phyloP scores from a whole-genome alignment of 192 early-diverging fungal genomes.

The Cetraspora pellucida region DNA sequence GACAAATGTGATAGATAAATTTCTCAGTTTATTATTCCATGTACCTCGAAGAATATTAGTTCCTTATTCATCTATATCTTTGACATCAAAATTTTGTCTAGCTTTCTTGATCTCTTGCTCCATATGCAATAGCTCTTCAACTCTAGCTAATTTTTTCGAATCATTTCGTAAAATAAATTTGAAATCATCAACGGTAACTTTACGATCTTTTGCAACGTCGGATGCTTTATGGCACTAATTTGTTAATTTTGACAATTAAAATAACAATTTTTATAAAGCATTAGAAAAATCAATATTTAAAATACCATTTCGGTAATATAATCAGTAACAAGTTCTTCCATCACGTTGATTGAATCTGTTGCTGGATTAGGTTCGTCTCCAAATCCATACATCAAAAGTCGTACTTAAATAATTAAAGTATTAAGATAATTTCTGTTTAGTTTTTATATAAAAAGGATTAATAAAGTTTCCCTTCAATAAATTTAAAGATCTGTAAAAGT shows the following conservation, averaged over 20 bases:
- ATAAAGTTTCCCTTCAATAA: not conserved
- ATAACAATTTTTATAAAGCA: not conserved
- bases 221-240: slow-evolving; percentile 60
- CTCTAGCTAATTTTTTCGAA: slow-evolving; percentile 80
- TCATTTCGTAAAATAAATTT: slow-evolving; percentile 76
- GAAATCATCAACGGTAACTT: slow-evolving; percentile 74
- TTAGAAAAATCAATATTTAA: not conserved
- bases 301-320: slow-evolving; percentile 80
- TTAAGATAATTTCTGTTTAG: not conserved
- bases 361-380: slow-evolving; percentile 79
- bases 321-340: slow-evolving; percentile 81
- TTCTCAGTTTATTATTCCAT: not conserved
- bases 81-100: slow-evolving; percentile 57
- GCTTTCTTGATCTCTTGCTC: slow-evolving; percentile 76
- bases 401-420: slow-evolving; percentile 47
- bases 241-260: not conserved
- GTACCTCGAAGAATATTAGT: not conserved
- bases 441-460: not conserved
- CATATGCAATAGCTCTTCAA: slow-evolving; percentile 79
- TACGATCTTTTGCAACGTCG: slow-evolving; percentile 52
- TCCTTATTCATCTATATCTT: slow-evolving; percentile 46
- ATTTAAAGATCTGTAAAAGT: not conserved
- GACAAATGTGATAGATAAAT: no score
- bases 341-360: slow-evolving; percentile 72
- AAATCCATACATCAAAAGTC: slow-evolving; percentile 83